Evolutionary conservation across 208 protist genomes (phyloP).

Genomic region (Wallacemonas sp.): DNA sequence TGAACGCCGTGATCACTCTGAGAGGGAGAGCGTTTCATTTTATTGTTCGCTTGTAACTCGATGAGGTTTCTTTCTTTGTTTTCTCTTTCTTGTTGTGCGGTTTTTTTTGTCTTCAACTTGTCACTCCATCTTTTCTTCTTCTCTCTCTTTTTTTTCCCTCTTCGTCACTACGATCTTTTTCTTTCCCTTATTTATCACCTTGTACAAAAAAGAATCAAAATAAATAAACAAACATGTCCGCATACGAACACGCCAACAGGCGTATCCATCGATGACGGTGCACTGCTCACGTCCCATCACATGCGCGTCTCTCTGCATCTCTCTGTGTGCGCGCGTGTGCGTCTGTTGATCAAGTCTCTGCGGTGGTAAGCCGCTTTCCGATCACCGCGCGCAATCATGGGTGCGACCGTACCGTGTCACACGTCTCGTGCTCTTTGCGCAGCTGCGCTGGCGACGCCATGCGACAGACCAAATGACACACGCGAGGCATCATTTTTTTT

Average conservation of each 20-base stretch:
- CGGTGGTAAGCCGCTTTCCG: no score
- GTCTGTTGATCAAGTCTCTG: neutral
- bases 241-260: no score
- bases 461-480: neutral
- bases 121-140: conserved; percentile 6
- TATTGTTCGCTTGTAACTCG: neutral
- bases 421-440: neutral
- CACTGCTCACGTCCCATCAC: neutral
- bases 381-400: no score
- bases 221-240: no score
- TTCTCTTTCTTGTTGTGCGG: conserved; percentile 1
- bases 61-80: neutral
- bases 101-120: conserved; percentile 17
- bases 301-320: neutral
- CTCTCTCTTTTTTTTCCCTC: conserved; percentile 10
- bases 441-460: neutral
- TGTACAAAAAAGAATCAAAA: no score
- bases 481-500: neutral
- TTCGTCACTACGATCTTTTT: conserved; percentile 1
- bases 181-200: conserved; percentile 1
- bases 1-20: neutral
- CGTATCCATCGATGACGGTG: neutral
- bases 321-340: neutral
- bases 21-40: neutral
- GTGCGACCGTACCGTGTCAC: no score